Evolutionary conservation across 2,329 filamentous ascomycete genomes (phyloP).

Genomic region (Cladosporium sp.): DNA sequence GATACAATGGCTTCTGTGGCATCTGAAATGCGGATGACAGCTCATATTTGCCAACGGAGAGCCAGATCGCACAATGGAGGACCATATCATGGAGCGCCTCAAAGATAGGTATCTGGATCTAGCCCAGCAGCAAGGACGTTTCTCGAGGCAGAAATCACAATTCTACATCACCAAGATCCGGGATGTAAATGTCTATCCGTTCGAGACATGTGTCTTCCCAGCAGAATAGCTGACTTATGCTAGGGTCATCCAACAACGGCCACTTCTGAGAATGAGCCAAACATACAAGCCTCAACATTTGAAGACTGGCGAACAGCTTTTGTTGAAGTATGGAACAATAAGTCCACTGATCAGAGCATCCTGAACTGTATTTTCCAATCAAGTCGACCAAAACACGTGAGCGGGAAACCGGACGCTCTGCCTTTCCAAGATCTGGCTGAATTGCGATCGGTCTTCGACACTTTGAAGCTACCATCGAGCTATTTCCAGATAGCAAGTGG

Average conservation of each 20-base stretch:
- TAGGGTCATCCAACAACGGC: background rate
- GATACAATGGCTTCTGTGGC: background rate
- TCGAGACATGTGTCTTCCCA: background rate
- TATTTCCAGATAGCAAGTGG: slow-evolving; percentile 27
- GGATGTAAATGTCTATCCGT: background rate
- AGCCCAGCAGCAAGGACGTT: slow-evolving; percentile 8
- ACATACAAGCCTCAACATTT: background rate
- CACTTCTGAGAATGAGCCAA: background rate
- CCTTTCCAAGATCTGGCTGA: slow-evolving; percentile 22
- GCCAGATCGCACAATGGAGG: background rate
- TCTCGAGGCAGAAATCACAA: background rate
- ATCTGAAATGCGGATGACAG: background rate
- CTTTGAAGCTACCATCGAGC: slow-evolving; percentile 24
- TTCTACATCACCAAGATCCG: background rate
- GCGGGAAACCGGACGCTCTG: slow-evolving; percentile 24
- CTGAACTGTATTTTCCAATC: slow-evolving; percentile 25
- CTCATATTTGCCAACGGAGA: background rate
- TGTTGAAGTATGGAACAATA: background rate
- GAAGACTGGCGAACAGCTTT: background rate
- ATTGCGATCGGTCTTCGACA: slow-evolving; percentile 19
- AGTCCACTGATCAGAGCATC: background rate
- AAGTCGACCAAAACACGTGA: slow-evolving; percentile 24
- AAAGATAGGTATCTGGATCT: background rate
- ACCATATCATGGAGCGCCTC: slow-evolving; percentile 4
- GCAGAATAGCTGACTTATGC: background rate